Conservation (phyloP, 2,329 filamentous ascomycete species). For the Cordyceps tenuipes region DNA sequence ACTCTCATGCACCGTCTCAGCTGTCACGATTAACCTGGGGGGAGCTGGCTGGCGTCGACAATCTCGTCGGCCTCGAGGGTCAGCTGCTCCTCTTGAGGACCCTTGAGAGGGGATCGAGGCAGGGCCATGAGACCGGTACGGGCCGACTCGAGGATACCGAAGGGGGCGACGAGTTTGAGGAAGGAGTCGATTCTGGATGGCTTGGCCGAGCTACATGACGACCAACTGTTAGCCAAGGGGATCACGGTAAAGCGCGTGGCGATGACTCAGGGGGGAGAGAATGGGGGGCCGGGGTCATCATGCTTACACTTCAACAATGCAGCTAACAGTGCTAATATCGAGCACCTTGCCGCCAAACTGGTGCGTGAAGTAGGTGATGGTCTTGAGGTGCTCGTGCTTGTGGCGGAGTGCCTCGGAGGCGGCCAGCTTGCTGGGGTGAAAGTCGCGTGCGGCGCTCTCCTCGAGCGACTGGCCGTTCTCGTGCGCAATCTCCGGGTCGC, state of each 20-base stretch:
- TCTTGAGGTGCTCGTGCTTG: slow-evolving; percentile 95
- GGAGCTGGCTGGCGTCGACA: slow-evolving; percentile 88
- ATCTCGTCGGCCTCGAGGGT: slow-evolving; percentile 87
- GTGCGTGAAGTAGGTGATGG: slow-evolving; percentile 92
- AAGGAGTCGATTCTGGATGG: slow-evolving; percentile 91
- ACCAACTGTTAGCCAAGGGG: slow-evolving; percentile 17
- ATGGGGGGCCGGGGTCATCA: neutral
- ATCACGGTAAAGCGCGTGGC: slow-evolving; percentile 4
- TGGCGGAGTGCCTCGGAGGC: slow-evolving; percentile 84
- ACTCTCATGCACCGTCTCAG: neutral
- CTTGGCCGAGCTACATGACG: slow-evolving; percentile 66
- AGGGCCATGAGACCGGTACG: slow-evolving; percentile 95
- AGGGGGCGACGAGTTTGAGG: slow-evolving; percentile 88
- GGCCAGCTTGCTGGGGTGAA: slow-evolving; percentile 81
- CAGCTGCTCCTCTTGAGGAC: slow-evolving; percentile 58
- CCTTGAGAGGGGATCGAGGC: slow-evolving; percentile 81
- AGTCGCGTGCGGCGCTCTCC: slow-evolving; percentile 51
- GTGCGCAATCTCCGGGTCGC: slow-evolving; percentile 30
- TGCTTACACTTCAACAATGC: slow-evolving; percentile 91
- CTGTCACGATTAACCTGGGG: slow-evolving; percentile 60
- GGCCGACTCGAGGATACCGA: slow-evolving; percentile 93
- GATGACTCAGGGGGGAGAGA: neutral
- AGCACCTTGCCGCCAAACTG: slow-evolving; percentile 97
- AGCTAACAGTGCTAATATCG: slow-evolving; percentile 97
- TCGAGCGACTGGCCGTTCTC: slow-evolving; percentile 32